phyloP scores from a whole-genome alignment of 148 eudicot species.

The Vaccinium corymbosum region DNA sequence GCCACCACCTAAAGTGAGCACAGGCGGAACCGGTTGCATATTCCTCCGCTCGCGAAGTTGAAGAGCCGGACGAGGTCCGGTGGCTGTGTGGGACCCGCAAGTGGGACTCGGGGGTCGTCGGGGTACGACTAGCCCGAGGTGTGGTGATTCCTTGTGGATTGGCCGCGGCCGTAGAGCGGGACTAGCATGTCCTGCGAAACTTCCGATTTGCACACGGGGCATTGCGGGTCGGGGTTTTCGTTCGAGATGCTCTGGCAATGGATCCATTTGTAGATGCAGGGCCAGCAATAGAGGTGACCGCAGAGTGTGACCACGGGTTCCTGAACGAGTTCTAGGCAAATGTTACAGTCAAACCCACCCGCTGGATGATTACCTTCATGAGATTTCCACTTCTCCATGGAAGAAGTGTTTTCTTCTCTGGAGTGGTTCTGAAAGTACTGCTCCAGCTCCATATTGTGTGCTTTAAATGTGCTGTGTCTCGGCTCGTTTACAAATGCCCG shows the following conservation, averaged over 20 bases:
- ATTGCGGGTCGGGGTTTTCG: slow-evolving; percentile 37
- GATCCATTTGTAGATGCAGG: slow-evolving; percentile 88
- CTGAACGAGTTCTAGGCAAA: slow-evolving; percentile 73
- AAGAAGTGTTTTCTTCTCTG: slow-evolving; percentile 14
- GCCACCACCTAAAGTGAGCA: slow-evolving; percentile 36
- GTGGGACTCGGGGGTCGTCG: slow-evolving; percentile 62
- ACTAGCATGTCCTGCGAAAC: slow-evolving; percentile 48
- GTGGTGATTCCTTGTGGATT: slow-evolving; percentile 18
- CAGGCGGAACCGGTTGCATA: slow-evolving; percentile 21
- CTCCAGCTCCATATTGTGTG: slow-evolving; percentile 30
- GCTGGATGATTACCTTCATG: slow-evolving; percentile 28
- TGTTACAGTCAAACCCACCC: slow-evolving; percentile 78
- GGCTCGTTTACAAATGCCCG: neutral
- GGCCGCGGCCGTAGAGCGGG: slow-evolving; percentile 73
- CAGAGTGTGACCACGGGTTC: slow-evolving; percentile 86
- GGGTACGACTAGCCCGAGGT: slow-evolving; percentile 38
- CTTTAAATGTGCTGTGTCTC: neutral
- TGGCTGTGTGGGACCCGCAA: slow-evolving; percentile 26
- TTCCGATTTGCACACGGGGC: slow-evolving; percentile 83
- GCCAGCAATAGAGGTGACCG: slow-evolving; percentile 97
- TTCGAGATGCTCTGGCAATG: slow-evolving; percentile 31
- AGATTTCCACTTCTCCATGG: slow-evolving; percentile 30
- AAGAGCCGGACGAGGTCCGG: slow-evolving; percentile 22
- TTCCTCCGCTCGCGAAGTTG: slow-evolving; percentile 23
- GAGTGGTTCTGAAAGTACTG: slow-evolving; percentile 24